Percentiles rank a stretch among this genome's conserved stretches.
Conservation (phyloP, 345 rosid genomes). For the Corchorus olitorius region DNA sequence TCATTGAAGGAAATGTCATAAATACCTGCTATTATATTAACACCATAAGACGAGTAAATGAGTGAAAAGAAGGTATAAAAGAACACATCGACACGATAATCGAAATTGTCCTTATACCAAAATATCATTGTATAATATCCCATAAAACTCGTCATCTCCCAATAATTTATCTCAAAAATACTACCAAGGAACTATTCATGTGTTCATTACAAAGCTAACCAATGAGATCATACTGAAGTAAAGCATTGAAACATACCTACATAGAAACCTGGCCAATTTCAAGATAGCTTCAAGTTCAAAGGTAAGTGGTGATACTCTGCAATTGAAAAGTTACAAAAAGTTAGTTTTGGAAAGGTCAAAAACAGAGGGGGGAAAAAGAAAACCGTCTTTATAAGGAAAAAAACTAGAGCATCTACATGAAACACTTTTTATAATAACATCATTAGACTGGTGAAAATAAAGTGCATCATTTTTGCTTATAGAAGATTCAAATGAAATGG, state of each 20-base stretch:
- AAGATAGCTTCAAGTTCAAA: constrained; percentile 97
- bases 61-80: neutral
- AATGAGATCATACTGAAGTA: neutral
- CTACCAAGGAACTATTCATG: neutral
- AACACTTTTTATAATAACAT: neutral
- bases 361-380: neutral
- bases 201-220: neutral
- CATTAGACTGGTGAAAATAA: neutral
- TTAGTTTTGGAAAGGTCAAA: constrained; percentile 19
- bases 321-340: constrained; percentile 26
- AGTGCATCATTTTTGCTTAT: constrained; percentile 13
- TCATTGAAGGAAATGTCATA: neutral
- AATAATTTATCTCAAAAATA: constrained; percentile 1
- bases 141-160: neutral
- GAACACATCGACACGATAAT: neutral
- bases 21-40: neutral
- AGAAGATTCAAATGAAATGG: constrained; percentile 4
- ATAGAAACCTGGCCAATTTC: constrained; percentile 94
- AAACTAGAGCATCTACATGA: neutral
- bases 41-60: neutral
- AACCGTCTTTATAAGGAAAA: neutral
- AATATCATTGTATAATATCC: neutral
- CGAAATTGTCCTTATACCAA: neutral
- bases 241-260: constrained; percentile 55
- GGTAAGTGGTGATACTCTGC: constrained; percentile 95